Evolutionary conservation across 208 protist genomes (phyloP), one percentile per base, ranked within the genome.

Genomic region (Leishmania aethiopica): DNA sequence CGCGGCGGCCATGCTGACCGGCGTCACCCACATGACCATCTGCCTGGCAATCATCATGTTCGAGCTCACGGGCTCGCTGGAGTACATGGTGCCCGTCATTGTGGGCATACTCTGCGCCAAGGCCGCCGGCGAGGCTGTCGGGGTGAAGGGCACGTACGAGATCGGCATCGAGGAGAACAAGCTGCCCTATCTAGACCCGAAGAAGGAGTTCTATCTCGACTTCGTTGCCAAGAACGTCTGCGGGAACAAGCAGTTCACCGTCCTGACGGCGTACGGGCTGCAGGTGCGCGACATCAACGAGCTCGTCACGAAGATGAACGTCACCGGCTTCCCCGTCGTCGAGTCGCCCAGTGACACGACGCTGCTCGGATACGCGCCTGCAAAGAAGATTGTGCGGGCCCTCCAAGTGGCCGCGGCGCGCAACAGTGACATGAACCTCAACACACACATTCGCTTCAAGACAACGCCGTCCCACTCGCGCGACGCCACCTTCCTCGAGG

Each of bases 11-110:
- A 84, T 99, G 73, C 88, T 99, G 64, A 97, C 96, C 15, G 98
- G 98, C 35, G 96, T 99, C 3, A 96, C 93, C 22, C 91, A 96
- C 67, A 97, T 99, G 90, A 98, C 97, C 8, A 92, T 99, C 42
- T 98, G 91, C 75, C 91, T 99, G 3, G 96, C 93, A 6, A 97
- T 99, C 57, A 99, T 99, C 81, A 90, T 99, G 80, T 95, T 99
- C 74, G 98, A 99, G 78, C 83, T 98, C 55, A 98, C 95, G 35
- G 96, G 94, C 67, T 96, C 94, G 67, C 82, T 97, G 3, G 90
- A 93, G 76, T 94, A 92, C 88, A 88, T 97, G 84, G 90, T 97
- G 8, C 92, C 92, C 7, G 89, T 95, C 37, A 91, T 93, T 73
- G 87, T 97, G 37, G 87, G 86, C 66, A 92, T 96, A 35, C 72